These are phyloP conservation scores for Fusarium caatingaense DNA, from an alignment of 2,329 filamentous ascomycete species.

Conservation along the genomic window DNA sequence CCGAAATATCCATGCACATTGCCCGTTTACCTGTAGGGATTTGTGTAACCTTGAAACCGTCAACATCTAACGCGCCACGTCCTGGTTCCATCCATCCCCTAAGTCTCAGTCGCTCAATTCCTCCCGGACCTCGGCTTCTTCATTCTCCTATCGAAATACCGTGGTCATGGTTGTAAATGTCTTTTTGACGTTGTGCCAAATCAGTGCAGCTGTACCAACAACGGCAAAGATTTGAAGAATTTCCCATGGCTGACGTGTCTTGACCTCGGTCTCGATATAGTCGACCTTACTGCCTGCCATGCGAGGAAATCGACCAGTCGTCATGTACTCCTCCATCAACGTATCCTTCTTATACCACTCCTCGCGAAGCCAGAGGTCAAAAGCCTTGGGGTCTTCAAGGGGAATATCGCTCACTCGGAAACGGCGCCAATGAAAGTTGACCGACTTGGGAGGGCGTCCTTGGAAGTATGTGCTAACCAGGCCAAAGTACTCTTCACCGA, in stretches of 20 bases:
- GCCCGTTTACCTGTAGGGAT: not conserved
- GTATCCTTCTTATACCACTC: conserved; percentile 94
- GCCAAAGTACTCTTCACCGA: conserved; percentile 91
- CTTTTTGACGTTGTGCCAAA: conserved; percentile 55
- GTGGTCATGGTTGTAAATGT: conserved; percentile 38
- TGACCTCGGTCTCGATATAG: conserved; percentile 69
- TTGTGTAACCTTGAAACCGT: conserved; percentile 7
- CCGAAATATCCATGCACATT: conserved; percentile 4
- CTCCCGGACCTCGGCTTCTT: not conserved
- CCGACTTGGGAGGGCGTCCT: conserved; percentile 89
- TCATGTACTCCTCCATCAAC: conserved; percentile 83
- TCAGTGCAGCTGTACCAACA: conserved; percentile 56
- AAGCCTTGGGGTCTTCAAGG: conserved; percentile 76
- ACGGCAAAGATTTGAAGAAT: conserved; percentile 66
- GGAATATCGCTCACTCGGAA: conserved; percentile 86
- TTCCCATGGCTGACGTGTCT: conserved; percentile 65
- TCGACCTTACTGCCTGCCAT: conserved; percentile 63
- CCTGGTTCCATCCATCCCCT: not conserved
- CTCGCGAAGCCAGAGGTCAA: conserved; percentile 85
- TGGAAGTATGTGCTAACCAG: conserved; percentile 88
- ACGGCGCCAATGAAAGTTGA: conserved; percentile 96
- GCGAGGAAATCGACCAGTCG: conserved; percentile 82
- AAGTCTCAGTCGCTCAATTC: conserved; percentile 1
- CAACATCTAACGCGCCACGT: conserved; percentile 5
- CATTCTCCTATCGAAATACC: conserved; percentile 36